These are phyloP conservation scores for Phylloporus sp. DNA, from an alignment of 768 basidiomycete species.

Conservation along the genomic window DNA sequence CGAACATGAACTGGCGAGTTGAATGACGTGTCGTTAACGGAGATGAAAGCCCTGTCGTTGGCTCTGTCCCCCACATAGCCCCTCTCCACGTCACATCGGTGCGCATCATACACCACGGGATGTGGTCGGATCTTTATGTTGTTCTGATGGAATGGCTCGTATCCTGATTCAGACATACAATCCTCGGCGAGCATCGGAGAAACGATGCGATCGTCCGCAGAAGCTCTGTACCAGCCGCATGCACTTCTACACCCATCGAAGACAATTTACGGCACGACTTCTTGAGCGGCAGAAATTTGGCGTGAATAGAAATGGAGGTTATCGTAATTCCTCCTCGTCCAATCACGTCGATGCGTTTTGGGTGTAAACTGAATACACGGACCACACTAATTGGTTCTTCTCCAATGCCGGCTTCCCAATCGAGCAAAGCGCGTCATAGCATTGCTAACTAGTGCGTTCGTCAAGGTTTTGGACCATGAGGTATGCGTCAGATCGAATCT, in stretches of 20 bases:
- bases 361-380: too few relatives aligned
- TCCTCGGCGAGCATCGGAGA: neutral
- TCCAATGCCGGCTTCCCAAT: neutral
- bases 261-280: neutral
- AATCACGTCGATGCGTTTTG: neutral
- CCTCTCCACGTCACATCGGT: neutral
- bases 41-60: slow-evolving; percentile 6
- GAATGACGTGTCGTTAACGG: slow-evolving; percentile 5
- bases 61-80: neutral
- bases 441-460: neutral
- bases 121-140: neutral
- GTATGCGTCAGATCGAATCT: neutral
- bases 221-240: neutral
- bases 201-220: neutral
- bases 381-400: neutral
- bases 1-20: too few relatives aligned
- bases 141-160: neutral
- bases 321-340: neutral
- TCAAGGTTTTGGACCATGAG: neutral
- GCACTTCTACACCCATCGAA: neutral
- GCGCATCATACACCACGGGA: neutral
- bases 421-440: neutral
- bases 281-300: neutral
- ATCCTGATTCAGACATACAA: neutral
- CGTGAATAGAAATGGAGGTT: neutral